Percentiles rank a stretch among this genome's conserved stretches.
Evolutionary conservation across 2,329 filamentous ascomycete genomes (phyloP).

Genomic region (Paramyrothecium sp.): DNA sequence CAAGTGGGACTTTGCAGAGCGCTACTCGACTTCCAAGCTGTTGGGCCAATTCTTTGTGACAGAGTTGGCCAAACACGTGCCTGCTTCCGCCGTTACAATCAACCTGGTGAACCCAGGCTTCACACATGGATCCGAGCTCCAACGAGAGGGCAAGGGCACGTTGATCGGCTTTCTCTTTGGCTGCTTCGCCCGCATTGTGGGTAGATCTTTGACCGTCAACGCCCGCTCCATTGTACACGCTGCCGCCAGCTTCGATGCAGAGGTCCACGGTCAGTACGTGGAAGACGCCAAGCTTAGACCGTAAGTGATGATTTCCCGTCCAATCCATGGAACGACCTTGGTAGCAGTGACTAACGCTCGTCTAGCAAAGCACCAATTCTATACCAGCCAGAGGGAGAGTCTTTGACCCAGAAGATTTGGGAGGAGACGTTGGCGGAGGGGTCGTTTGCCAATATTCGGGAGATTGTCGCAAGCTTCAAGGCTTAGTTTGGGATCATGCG

Average conservation of each 20-base stretch:
- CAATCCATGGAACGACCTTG: neutral
- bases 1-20: neutral
- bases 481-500: neutral
- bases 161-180: neutral
- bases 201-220: neutral
- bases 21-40: neutral
- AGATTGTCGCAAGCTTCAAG: neutral
- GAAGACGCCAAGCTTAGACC: conserved; percentile 5
- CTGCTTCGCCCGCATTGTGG: neutral
- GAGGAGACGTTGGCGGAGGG: conserved; percentile 6
- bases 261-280: conserved; percentile 5
- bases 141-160: neutral
- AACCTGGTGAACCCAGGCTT: neutral
- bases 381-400: neutral
- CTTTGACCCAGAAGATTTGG: neutral
- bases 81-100: neutral
- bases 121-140: neutral
- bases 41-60: conserved; percentile 1
- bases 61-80: conserved; percentile 1
- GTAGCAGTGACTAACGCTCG: neutral
- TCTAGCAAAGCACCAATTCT: neutral
- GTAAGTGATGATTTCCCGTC: conserved; percentile 3
- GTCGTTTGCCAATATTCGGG: conserved; percentile 1
- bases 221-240: conserved; percentile 4
- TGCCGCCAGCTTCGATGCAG: neutral